These are phyloP conservation scores for Linnemannia zychae DNA, from an alignment of 192 early-diverging fungal species.

Conservation along the genomic window DNA sequence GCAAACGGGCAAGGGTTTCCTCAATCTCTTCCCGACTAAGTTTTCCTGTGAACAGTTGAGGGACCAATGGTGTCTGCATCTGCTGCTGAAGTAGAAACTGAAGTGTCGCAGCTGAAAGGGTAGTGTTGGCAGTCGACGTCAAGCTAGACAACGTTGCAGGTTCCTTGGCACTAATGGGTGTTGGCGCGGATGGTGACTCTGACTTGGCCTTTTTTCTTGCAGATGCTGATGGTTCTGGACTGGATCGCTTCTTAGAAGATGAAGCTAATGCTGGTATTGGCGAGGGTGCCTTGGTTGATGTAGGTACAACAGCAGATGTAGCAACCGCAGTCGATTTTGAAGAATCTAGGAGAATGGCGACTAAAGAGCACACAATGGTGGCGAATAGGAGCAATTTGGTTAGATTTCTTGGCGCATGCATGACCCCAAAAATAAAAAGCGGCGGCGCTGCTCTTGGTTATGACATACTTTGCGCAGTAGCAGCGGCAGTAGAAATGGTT, in stretches of 20 bases:
- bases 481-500: neutral
- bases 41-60: conserved; percentile 40
- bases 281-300: neutral
- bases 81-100: conserved; percentile 51
- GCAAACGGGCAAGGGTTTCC: conserved; percentile 26
- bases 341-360: conserved; percentile 30
- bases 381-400: neutral
- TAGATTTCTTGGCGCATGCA: neutral
- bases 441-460: neutral
- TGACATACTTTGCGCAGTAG: conserved; percentile 17
- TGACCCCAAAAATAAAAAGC: neutral
- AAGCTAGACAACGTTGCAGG: conserved; percentile 4
- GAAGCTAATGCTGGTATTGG: neutral
- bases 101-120: conserved; percentile 41
- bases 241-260: conserved; percentile 31
- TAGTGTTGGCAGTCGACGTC: conserved; percentile 27
- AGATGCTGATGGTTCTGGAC: conserved; percentile 35
- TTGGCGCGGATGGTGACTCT: neutral
- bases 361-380: neutral
- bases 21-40: conserved; percentile 39
- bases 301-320: neutral
- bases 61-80: conserved; percentile 39
- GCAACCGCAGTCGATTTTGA: conserved; percentile 21
- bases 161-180: neutral
- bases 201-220: conserved; percentile 36